Evolutionary conservation across 2,329 filamentous ascomycete species (phyloP).

Genomic region (Cladosporium sphaerospermum): DNA sequence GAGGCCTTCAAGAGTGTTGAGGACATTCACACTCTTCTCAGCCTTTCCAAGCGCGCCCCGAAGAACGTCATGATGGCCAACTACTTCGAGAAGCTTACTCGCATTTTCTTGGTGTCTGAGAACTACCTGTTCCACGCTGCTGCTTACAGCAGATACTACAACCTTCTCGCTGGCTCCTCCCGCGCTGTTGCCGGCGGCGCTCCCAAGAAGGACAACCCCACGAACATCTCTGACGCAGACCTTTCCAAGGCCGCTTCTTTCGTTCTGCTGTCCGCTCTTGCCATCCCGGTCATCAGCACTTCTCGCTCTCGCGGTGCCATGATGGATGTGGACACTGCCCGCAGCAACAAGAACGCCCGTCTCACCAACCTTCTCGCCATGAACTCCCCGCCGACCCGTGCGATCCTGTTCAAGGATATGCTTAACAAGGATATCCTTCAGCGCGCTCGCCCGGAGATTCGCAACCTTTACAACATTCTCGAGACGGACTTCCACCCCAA

Average conservation of each 20-base stretch:
- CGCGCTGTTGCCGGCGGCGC: constrained; percentile 74
- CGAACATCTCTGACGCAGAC: constrained; percentile 73
- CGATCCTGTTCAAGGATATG: constrained; percentile 89
- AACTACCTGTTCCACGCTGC: constrained; percentile 99
- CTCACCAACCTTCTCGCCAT: constrained; percentile 95
- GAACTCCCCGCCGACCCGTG: constrained; percentile 79
- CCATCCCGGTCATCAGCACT: constrained; percentile 99
- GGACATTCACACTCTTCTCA: constrained; percentile 96
- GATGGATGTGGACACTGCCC: constrained; percentile 92
- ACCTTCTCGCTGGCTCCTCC: constrained; percentile 85
- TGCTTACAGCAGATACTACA: constrained; percentile 96
- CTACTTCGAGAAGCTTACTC: constrained; percentile 98
- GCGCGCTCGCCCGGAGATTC: constrained; percentile 87
- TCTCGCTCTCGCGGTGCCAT: constrained; percentile 91
- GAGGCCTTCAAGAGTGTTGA: constrained; percentile 99
- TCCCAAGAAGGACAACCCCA: constrained; percentile 90
- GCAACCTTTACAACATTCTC: constrained; percentile 95
- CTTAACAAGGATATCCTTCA: constrained; percentile 91
- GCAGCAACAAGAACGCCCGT: constrained; percentile 98
- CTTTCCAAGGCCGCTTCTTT: constrained; percentile 93
- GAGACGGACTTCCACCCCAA: constrained; percentile 99
- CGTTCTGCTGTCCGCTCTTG: constrained; percentile 85
- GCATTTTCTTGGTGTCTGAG: constrained; percentile 97
- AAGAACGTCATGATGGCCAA: constrained; percentile 99
- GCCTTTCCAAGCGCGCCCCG: constrained; percentile 91